Base-by-base conservation (phyloP, 2,329 filamentous ascomycete genomes). In the Exserohilum turcica region DNA sequence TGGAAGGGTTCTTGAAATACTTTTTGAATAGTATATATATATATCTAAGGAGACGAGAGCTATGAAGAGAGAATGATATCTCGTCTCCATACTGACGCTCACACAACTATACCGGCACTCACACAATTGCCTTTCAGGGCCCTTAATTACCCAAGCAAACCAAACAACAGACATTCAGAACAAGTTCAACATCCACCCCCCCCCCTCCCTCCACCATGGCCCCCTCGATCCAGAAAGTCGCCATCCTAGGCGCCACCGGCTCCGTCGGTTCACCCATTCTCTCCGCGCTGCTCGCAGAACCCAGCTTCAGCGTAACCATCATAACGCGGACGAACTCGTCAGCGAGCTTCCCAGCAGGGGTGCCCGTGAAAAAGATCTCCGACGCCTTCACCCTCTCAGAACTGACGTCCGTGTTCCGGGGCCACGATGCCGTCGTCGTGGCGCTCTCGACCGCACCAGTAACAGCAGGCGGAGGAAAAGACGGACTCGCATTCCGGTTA, bases 341-440 rank as follows among this genome's bases (percentile, higher is more conserved):
- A 39, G 60, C 63, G 46, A 66, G 48, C 19, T 61, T 69, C 48
- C 63, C 58, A 0, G 39, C 64, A 8, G 59, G 65, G 35, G 39
- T 71, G 19, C 63, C 57, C 35, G 63, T 74, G 38, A 70, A 62
- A 15, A 59, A 65, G 28, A 57, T 68, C 13, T 72, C 71, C 12
- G 57, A 67, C 28, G 49, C 56, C 13, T 68, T 60, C 52, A 59
- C 67, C 4, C 33, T 57, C 6, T 19, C 40, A 10, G 64, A 68
- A 43, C 59, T 78, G 15, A 70, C 61, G 5, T 42, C 57, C 5
- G 73, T 71, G 2, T 69, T 78, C 42, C 40, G 57, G 42, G 74
- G 67, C 21, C 67, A 71, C 37, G 71, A 78, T 38, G 76, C 73
- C 15, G 66, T 77, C 40, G 60, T 79, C 32, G 69, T 70, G 19